phyloP scores from a whole-genome alignment of 2,329 filamentous ascomycete genomes.

The Penicillium italicum region DNA sequence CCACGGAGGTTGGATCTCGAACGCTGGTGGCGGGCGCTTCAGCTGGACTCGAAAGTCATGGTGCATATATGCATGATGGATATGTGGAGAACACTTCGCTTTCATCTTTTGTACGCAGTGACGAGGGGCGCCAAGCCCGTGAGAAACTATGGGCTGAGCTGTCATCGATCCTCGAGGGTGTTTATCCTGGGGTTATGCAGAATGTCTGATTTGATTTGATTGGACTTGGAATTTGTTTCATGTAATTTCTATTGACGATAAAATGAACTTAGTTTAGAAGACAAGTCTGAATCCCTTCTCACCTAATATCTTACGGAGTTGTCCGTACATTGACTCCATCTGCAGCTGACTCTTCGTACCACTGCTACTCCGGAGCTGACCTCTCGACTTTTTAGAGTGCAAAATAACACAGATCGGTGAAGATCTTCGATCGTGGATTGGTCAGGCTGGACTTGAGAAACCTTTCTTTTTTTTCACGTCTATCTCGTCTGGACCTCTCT shows the following conservation, averaged over 20 bases:
- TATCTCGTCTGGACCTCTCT: neutral
- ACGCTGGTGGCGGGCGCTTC: conserved; percentile 41
- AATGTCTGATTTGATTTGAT: conserved; percentile 15
- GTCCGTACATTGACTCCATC: neutral
- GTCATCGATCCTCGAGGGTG: conserved; percentile 39
- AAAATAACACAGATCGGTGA: neutral
- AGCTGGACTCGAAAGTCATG: conserved; percentile 44
- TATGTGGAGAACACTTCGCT: conserved; percentile 26
- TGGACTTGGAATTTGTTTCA: neutral
- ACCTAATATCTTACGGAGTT: neutral
- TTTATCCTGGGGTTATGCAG: conserved; percentile 39
- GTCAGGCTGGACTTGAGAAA: neutral
- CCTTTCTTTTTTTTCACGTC: neutral
- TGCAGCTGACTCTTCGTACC: neutral
- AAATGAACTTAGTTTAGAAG: neutral
- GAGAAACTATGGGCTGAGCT: conserved; percentile 47
- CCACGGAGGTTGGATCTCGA: conserved; percentile 49
- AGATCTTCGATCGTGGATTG: neutral
- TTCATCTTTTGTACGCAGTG: conserved; percentile 39
- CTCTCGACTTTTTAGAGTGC: neutral
- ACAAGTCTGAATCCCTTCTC: neutral
- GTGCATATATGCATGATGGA: conserved; percentile 46
- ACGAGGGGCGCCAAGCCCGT: conserved; percentile 39
- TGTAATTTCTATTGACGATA: neutral
- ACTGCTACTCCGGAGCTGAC: neutral